phyloP scores from a whole-genome alignment of 257 asterid species.

The Rehmannia glutinosa region DNA sequence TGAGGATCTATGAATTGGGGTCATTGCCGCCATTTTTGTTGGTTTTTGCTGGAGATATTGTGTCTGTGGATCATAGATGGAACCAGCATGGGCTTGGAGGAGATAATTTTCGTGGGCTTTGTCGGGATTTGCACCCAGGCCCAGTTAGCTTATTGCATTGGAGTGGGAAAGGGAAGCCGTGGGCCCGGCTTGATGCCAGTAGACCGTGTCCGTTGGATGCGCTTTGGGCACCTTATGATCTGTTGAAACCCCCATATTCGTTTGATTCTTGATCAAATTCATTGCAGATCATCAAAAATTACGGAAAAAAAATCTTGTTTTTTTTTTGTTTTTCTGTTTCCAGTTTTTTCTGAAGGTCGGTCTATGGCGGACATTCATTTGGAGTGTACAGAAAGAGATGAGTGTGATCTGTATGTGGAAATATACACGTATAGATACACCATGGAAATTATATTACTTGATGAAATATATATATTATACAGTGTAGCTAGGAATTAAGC shows the following conservation, averaged over 20 bases:
- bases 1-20: background rate
- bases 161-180: constrained; percentile 21
- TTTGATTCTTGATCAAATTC: constrained; percentile 27
- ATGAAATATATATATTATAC: background rate
- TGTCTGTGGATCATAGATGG: background rate
- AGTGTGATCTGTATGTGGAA: constrained; percentile 7
- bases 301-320: background rate
- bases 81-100: constrained; percentile 2
- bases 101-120: background rate
- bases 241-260: constrained; percentile 21
- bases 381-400: constrained; percentile 13
- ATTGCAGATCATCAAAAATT: background rate
- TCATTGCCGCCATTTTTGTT: background rate
- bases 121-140: background rate
- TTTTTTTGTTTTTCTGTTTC: background rate
- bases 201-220: constrained; percentile 51
- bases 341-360: background rate
- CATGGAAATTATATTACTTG: constrained; percentile 9
- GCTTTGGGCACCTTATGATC: constrained; percentile 51
- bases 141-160: background rate
- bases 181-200: constrained; percentile 38
- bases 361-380: background rate
- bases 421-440: background rate
- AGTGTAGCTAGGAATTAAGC: background rate
- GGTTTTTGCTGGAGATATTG: background rate